Percentiles rank a stretch among this genome's conserved stretches.
Conservation (phyloP, 2,329 filamentous ascomycete genomes). For the Botrytis elliptica region DNA sequence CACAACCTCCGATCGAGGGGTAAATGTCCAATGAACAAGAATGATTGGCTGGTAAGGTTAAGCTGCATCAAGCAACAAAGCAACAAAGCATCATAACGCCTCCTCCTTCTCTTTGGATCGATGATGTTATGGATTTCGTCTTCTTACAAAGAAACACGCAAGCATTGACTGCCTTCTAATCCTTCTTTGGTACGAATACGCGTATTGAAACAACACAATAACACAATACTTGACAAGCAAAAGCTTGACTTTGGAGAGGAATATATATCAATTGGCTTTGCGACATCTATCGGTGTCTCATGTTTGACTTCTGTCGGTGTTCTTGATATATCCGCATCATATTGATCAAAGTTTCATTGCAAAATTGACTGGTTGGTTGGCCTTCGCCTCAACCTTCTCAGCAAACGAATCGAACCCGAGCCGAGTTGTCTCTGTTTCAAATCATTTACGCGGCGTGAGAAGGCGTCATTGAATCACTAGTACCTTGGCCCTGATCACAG, state of each 20-base stretch:
- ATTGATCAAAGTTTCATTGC: neutral
- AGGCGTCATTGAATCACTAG: slow-evolving; percentile 17
- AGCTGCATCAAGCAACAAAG: slow-evolving; percentile 11
- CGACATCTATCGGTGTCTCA: neutral
- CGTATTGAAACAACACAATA: too few relatives aligned
- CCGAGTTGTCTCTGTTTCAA: slow-evolving; percentile 7
- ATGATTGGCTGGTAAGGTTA: slow-evolving; percentile 11
- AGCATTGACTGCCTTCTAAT: slow-evolving; percentile 11
- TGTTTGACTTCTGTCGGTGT: neutral
- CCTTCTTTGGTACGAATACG: neutral
- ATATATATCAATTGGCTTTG: neutral
- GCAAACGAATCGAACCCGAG: neutral
- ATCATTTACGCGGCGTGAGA: neutral
- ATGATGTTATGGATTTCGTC: slow-evolving; percentile 25
- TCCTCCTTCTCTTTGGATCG: neutral
- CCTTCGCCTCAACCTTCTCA: neutral
- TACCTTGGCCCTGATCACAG: neutral
- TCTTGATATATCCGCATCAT: neutral
- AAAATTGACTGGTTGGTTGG: neutral
- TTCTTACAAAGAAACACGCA: slow-evolving; percentile 21
- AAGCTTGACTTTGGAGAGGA: neutral
- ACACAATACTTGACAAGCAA: neutral
- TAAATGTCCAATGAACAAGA: slow-evolving; percentile 11
- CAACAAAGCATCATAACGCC: slow-evolving; percentile 3
- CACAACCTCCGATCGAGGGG: slow-evolving; percentile 27